Evolutionary conservation across 805 yeast species (phyloP), one percentile per base, ranked within the genome.

Genomic region (Kuraishia cidri): DNA sequence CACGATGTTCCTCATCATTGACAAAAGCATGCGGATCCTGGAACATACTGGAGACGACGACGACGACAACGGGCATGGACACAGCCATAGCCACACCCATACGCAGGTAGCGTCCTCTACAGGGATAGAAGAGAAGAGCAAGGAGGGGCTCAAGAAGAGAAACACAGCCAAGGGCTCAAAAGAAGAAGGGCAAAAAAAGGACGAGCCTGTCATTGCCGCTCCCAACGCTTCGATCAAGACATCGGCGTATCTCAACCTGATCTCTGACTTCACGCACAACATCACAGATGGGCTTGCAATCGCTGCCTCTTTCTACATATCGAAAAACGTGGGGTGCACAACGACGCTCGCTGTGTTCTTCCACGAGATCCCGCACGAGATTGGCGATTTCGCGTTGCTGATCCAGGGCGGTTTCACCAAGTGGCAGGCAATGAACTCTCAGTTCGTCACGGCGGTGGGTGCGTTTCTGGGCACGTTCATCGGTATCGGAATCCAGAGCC

Each of bases 291-390:
- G 92, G 0, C 53, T 82, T 6, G 85, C 90, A 2, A 66, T 82
- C 30, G 71, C 86, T 1, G 71, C 88, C 0, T 69, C 87, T 5
- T 82, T 82, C 49, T 75, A 74, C 51, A 67, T 66, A 29, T 65
- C 78, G 26, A 64, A 67, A 33, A 59, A 54, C 29, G 75, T 72
- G 12, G 92, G 92, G 1, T 72, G 79, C 16, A 66, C 80, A 2
- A 79, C 88, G 0, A 71, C 81, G 15, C 54, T 80, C 24, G 84
- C 88, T 1, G 78, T 81, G 19, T 66, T 80, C 39, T 69, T 78
- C 53, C 92, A 82, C 50, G 92, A 82, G 50, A 70, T 81, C 31
- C 92, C 92, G 5, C 92, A 82, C 49, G 86, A 80, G 47, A 69
- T 82, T 39, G 88, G 90, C 30, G 92, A 82, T 47, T 82, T 77